These are phyloP conservation scores for Boletus barrowsii DNA, from an alignment of 768 basidiomycete genomes.

Conservation along the genomic window DNA sequence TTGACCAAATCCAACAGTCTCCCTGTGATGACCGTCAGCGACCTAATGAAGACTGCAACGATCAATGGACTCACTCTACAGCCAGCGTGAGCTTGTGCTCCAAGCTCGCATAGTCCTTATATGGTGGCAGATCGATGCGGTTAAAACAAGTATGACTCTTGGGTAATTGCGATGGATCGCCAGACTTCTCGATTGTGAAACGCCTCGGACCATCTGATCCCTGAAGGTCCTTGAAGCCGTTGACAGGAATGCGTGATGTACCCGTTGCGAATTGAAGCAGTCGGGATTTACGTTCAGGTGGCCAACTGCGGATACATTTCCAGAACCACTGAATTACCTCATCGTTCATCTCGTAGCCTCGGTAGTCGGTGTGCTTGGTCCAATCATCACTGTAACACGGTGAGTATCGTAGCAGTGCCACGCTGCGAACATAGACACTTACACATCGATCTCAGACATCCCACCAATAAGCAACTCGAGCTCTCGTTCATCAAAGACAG, in stretches of 20 bases:
- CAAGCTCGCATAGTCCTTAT: constrained; percentile 90
- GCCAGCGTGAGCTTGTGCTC: constrained; percentile 95
- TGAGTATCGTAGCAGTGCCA: not conserved
- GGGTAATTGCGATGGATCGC: constrained; percentile 92
- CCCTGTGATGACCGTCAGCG: constrained; percentile 43
- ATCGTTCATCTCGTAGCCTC: constrained; percentile 92
- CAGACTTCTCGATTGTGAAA: constrained; percentile 98
- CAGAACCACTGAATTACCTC: constrained; percentile 99
- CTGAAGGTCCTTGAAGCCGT: constrained; percentile 98
- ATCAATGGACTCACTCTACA: constrained; percentile 68
- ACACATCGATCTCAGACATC: constrained; percentile 99
- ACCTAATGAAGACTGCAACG: constrained; percentile 3
- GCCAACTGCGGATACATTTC: constrained; percentile 98
- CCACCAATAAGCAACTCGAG: constrained; percentile 96
- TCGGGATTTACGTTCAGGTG: constrained; percentile 95
- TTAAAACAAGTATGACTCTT: constrained; percentile 98
- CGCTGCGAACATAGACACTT: constrained; percentile 35
- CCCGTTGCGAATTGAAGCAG: constrained; percentile 96
- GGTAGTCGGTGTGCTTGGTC: constrained; percentile 99
- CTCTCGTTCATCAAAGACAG: constrained; percentile 98
- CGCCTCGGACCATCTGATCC: constrained; percentile 95
- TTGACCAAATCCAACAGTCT: constrained; percentile 93
- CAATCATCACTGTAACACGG: constrained; percentile 73
- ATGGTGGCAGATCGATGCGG: constrained; percentile 94
- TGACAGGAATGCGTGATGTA: constrained; percentile 95